Percentiles rank a stretch among this genome's conserved stretches.
Evolutionary conservation across 805 yeast species (phyloP).

Genomic region (Jamesozyma spencerorum): DNA sequence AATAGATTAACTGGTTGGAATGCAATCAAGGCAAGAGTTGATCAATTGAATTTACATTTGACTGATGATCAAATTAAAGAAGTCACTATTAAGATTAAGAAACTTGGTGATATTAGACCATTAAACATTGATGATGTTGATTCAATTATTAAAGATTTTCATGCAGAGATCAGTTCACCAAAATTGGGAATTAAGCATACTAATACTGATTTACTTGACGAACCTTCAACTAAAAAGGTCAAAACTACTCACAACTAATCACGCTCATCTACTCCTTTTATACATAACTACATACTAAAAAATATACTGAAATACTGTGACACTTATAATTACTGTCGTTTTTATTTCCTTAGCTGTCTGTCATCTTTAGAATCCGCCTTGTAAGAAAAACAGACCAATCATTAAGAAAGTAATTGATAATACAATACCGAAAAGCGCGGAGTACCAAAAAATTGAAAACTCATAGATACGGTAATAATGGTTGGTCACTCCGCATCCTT

Average conservation of each 20-base stretch:
- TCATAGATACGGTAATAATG: too few species aligned
- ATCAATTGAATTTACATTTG: conserved; percentile 82
- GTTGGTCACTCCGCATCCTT: background rate
- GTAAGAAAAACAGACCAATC: too few species aligned
- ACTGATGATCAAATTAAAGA: conserved; percentile 93
- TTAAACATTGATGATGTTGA: conserved; percentile 95
- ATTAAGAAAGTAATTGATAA: too few species aligned
- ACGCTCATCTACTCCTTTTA: background rate
- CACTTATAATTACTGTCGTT: background rate
- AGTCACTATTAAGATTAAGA: conserved; percentile 86
- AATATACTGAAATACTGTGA: too few species aligned
- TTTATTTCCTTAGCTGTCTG: too few species aligned
- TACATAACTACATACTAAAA: background rate
- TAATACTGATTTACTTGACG: conserved; percentile 8
- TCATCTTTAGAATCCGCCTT: too few species aligned
- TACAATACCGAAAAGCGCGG: too few species aligned
- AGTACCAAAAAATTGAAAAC: too few species aligned
- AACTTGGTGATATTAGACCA: conserved; percentile 90
- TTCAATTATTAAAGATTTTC: conserved; percentile 89
- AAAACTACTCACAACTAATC: conserved; percentile 5
- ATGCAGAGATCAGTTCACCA: conserved; percentile 63
- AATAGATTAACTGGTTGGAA: conserved; percentile 98
- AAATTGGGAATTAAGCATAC: conserved; percentile 18
- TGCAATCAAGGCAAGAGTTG: conserved; percentile 96
- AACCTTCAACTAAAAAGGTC: conserved; percentile 30